These are phyloP conservation scores for Fusarium succisae DNA, from an alignment of 2,329 filamentous ascomycete genomes.

Conservation along the genomic window DNA sequence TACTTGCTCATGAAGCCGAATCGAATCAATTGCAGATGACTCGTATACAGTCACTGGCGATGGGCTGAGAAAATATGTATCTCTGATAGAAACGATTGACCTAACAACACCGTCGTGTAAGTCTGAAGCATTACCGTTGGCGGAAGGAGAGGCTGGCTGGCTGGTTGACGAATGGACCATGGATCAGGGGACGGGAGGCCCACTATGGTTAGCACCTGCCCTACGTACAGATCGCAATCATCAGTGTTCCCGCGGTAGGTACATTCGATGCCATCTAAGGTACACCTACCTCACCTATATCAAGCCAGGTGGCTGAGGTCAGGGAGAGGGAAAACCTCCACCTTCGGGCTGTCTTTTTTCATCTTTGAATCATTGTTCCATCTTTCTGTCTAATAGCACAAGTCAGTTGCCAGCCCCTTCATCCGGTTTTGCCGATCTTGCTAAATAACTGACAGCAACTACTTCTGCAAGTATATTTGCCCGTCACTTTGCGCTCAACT, in stretches of 20 bases:
- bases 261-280: neutral
- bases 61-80: neutral
- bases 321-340: neutral
- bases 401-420: neutral
- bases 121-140: slow-evolving; percentile 15
- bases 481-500: slow-evolving; percentile 31
- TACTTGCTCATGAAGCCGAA: neutral
- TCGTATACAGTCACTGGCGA: neutral
- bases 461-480: slow-evolving; percentile 13
- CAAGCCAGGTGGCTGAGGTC: slow-evolving; percentile 12
- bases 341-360: neutral
- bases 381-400: neutral
- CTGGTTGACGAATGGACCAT: slow-evolving; percentile 17
- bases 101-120: slow-evolving; percentile 8
- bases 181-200: slow-evolving; percentile 17
- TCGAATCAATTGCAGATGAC: neutral
- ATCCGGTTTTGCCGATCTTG: neutral
- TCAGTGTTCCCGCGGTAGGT: neutral
- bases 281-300: neutral
- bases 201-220: slow-evolving; percentile 27
- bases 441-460: neutral
- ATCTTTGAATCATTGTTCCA: neutral
- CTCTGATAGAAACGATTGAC: neutral
- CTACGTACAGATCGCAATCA: slow-evolving; percentile 25
- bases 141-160: slow-evolving; percentile 4